Percentiles rank a stretch among this genome's conserved stretches.
These are phyloP conservation scores for Aspergillus sp. DNA, from an alignment of 2,329 filamentous ascomycete genomes.

Conservation along the genomic window DNA sequence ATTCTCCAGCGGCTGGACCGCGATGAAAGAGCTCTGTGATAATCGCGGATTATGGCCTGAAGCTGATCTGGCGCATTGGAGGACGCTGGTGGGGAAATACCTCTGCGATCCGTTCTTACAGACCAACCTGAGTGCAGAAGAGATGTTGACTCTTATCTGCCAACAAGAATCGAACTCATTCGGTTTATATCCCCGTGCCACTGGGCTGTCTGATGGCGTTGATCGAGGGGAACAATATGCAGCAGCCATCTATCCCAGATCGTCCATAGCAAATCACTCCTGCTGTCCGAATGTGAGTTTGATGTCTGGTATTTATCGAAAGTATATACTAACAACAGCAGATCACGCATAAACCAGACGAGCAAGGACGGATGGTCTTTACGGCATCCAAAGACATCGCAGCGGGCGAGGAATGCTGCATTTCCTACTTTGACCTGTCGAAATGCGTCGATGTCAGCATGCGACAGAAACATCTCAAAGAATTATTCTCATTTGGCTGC, in stretches of 20 bases:
- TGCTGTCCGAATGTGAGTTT: slow-evolving; percentile 15
- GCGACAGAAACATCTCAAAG: neutral
- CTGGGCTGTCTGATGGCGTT: slow-evolving; percentile 4
- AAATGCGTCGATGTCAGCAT: neutral
- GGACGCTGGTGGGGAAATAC: slow-evolving; percentile 24
- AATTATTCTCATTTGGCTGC: neutral
- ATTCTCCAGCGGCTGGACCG: neutral
- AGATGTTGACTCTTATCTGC: slow-evolving; percentile 12
- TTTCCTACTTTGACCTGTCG: neutral
- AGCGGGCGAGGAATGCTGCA: neutral
- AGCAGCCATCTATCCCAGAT: slow-evolving; percentile 14
- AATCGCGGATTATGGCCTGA: slow-evolving; percentile 17
- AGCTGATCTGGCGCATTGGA: slow-evolving; percentile 22
- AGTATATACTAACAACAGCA: neutral
- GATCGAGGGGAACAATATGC: slow-evolving; percentile 14
- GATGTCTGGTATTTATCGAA: neutral
- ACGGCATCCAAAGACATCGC: neutral
- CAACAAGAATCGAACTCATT: slow-evolving; percentile 17
- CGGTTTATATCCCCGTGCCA: slow-evolving; percentile 12
- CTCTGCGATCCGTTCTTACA: slow-evolving; percentile 8
- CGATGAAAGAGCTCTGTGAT: neutral
- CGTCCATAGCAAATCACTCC: slow-evolving; percentile 17
- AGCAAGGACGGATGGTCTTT: neutral
- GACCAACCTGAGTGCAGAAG: slow-evolving; percentile 3
- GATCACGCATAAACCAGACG: neutral